These are phyloP conservation scores for Aspergillus pseudotamarii DNA, from an alignment of 2,329 filamentous ascomycete genomes.

Conservation along the genomic window DNA sequence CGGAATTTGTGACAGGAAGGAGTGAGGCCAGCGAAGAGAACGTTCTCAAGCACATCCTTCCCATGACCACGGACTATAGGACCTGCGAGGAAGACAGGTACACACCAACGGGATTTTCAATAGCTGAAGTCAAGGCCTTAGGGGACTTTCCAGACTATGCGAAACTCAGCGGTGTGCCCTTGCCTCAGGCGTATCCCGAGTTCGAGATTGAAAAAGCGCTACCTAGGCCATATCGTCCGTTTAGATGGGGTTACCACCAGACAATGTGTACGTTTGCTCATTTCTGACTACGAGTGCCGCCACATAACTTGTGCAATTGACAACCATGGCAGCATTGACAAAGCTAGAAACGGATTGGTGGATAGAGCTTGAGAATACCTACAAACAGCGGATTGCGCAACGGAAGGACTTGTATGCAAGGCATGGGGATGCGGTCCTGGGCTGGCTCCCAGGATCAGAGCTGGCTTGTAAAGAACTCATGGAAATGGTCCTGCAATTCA, in stretches of 20 bases:
- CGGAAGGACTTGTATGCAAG: slow-evolving; percentile 66
- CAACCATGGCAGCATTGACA: slow-evolving; percentile 61
- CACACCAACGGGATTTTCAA: slow-evolving; percentile 70
- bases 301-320: not conserved
- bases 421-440: slow-evolving; percentile 66
- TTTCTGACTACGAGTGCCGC: not conserved
- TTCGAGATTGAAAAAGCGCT: slow-evolving; percentile 71
- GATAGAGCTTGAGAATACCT: slow-evolving; percentile 82
- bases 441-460: slow-evolving; percentile 72
- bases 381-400: slow-evolving; percentile 67
- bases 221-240: slow-evolving; percentile 76
- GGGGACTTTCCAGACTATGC: slow-evolving; percentile 82
- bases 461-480: slow-evolving; percentile 82
- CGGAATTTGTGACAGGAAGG: slow-evolving; percentile 18
- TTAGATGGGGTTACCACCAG: slow-evolving; percentile 84
- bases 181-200: slow-evolving; percentile 63
- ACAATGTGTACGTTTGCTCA: slow-evolving; percentile 73
- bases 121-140: slow-evolving; percentile 68
- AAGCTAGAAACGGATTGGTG: slow-evolving; percentile 84
- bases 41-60: slow-evolving; percentile 39
- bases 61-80: slow-evolving; percentile 46
- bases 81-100: slow-evolving; percentile 47
- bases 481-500: slow-evolving; percentile 81
- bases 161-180: slow-evolving; percentile 70
- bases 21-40: slow-evolving; percentile 35